These are phyloP conservation scores for Diutina mesorugosa DNA, from an alignment of 1,139 yeast genomes.

Conservation along the genomic window DNA sequence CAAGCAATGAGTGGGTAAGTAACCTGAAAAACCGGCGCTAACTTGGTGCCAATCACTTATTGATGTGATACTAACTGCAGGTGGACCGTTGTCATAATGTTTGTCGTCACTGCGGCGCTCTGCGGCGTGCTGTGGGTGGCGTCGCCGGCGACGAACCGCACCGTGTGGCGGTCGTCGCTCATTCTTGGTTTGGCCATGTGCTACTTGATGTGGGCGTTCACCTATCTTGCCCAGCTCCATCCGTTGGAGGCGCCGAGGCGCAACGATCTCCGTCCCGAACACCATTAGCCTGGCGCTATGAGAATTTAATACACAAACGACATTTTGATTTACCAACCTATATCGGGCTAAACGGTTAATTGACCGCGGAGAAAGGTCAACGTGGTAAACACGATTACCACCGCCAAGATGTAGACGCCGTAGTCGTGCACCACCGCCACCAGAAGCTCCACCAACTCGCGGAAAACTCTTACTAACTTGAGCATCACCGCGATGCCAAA, in stretches of 20 bases:
- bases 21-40: neutral
- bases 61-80: slow-evolving; percentile 17
- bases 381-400: neutral
- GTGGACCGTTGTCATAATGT: slow-evolving; percentile 60
- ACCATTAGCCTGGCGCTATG: neutral
- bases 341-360: neutral
- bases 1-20: slow-evolving; percentile 1
- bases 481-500: neutral
- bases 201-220: slow-evolving; percentile 90
- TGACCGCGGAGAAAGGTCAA: neutral
- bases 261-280: slow-evolving; percentile 68
- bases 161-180: slow-evolving; percentile 87
- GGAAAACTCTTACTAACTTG: neutral
- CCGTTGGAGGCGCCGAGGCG: slow-evolving; percentile 76
- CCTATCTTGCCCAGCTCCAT: slow-evolving; percentile 67
- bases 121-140: slow-evolving; percentile 53
- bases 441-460: neutral
- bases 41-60: neutral
- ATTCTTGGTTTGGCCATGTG: slow-evolving; percentile 77
- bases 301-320: neutral
- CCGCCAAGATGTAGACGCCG: neutral
- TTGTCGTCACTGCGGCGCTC: slow-evolving; percentile 44
- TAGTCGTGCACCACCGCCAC: neutral
- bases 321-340: neutral
- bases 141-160: slow-evolving; percentile 46